A percentile compares a stretch with the other conserved stretches of the same genome.
Conservation (phyloP, 176 grass and related monocot species). For the Carex littledalei region DNA sequence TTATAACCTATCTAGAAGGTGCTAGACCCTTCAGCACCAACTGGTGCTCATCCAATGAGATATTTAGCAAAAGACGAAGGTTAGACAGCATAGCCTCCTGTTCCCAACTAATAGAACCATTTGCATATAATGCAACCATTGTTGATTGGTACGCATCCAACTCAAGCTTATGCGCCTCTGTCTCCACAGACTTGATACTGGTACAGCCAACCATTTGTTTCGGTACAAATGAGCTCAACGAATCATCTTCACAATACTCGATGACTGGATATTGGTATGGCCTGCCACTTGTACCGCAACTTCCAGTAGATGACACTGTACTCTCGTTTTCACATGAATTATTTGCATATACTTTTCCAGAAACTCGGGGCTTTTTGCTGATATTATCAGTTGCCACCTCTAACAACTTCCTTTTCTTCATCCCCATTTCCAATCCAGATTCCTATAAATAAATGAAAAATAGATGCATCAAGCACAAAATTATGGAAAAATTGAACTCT, state of each 20-base stretch:
- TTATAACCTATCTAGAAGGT: conserved; percentile 28
- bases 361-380: conserved; percentile 30
- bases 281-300: conserved; percentile 54
- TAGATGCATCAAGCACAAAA: neutral
- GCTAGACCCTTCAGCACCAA: conserved; percentile 66
- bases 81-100: conserved; percentile 88
- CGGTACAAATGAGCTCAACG: conserved; percentile 41
- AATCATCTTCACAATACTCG: conserved; percentile 42
- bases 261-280: conserved; percentile 33
- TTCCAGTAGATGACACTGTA: conserved; percentile 56
- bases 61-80: conserved; percentile 81
- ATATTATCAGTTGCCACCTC: conserved; percentile 28
- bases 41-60: conserved; percentile 88
- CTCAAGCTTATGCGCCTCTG: conserved; percentile 69
- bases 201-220: conserved; percentile 46
- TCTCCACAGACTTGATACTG: conserved; percentile 16
- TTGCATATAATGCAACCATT: conserved; percentile 71
- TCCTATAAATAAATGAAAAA: conserved; percentile 38
- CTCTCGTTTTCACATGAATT: conserved; percentile 18
- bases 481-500: neutral
- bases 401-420: conserved; percentile 34
- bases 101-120: conserved; percentile 93
- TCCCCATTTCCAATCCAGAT: conserved; percentile 31
- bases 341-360: conserved; percentile 85
- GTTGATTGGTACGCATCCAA: conserved; percentile 84